Evolutionary conservation across 352 stramenopile genomes (phyloP), one percentile per base, ranked within the genome.

Genomic region (Albugo candida): DNA sequence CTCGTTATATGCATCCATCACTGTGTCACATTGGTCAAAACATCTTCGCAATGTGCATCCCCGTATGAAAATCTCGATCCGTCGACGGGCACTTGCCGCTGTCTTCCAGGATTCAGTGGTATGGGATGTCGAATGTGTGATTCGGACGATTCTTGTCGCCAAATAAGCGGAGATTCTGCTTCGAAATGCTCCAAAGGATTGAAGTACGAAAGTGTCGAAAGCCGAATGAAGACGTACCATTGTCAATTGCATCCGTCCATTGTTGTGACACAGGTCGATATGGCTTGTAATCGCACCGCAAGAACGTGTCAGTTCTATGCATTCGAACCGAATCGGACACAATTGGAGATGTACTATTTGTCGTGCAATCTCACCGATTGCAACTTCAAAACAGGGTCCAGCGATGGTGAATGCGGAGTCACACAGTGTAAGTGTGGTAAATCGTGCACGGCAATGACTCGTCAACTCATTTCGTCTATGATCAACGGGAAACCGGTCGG

Each of bases 401-500:
- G 47, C 0, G 83, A 84, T 36, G 34, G 45, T 2, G 62, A 61
- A 47, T 63, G 63, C 47, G 64, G 60, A 21, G 20, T 24, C 20
- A 31, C 24, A 3, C 24, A 31, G 24, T 83, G 66, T 43, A 76
- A 70, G 52, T 88, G 75, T 55, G 63, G 68, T 20, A 54, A 65
- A 18, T 39, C 59, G 48, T 88, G 75, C 53, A 80, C 70, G 11
- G 39, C 59, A 1, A 52, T 88, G 24, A 76, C 68, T 37, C 84
- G 81, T 49, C 50, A 59, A 2, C 53, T 88, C 13, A 67, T 88
- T 41, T 72, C 84, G 55, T 59, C 47, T 10, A 47, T 61, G 34
- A 55, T 88, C 19, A 82, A 66, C 43, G 68, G 70, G 45, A 83
- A 88, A 48, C 64, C 70, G 1, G 71, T 61, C 27, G 70, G 67